Conservation (phyloP, 2,329 filamentous ascomycete genomes). For the Metarhizium sp. region DNA sequence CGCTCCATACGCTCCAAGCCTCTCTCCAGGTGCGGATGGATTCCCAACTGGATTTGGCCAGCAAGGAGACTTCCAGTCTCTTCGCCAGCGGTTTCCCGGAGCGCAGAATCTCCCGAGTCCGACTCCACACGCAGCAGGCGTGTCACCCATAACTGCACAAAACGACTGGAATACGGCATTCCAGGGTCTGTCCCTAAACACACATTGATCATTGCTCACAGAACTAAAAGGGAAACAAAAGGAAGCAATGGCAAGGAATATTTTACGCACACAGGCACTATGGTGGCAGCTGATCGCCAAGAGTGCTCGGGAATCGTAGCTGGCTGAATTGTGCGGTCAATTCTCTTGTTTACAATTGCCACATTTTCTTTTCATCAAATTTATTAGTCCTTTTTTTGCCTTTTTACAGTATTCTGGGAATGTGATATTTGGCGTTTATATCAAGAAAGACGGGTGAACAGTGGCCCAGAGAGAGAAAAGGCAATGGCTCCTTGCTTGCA, state of each 20-base stretch:
- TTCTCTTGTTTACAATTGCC: not conserved
- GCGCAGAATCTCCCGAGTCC: slow-evolving; percentile 27
- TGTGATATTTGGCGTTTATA: slow-evolving; percentile 1
- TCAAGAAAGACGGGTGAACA: slow-evolving; percentile 4
- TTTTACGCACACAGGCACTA: not conserved
- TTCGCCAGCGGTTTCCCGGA: slow-evolving; percentile 37
- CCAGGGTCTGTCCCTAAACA: slow-evolving; percentile 64
- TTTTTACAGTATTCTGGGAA: slow-evolving; percentile 4
- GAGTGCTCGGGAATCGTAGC: not conserved
- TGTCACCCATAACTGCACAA: slow-evolving; percentile 32
- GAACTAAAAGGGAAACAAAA: not conserved
- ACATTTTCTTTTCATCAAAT: not conserved
- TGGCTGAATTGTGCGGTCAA: not conserved
- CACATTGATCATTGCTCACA: slow-evolving; percentile 29
- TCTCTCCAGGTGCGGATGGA: slow-evolving; percentile 19
- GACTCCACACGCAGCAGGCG: slow-evolving; percentile 25
- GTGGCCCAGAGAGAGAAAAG: slow-evolving; percentile 11
- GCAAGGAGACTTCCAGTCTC: slow-evolving; percentile 33
- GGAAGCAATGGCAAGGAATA: not conserved
- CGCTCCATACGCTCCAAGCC: slow-evolving; percentile 17
- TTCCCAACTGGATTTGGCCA: slow-evolving; percentile 24
- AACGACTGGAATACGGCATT: slow-evolving; percentile 56
- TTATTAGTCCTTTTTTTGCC: slow-evolving; percentile 1
- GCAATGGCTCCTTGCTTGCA: slow-evolving; percentile 15
- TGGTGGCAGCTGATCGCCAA: not conserved